phyloP scores from a whole-genome alignment of 1,284 basidiomycete species.

The Cystobasidium slooffiae region DNA sequence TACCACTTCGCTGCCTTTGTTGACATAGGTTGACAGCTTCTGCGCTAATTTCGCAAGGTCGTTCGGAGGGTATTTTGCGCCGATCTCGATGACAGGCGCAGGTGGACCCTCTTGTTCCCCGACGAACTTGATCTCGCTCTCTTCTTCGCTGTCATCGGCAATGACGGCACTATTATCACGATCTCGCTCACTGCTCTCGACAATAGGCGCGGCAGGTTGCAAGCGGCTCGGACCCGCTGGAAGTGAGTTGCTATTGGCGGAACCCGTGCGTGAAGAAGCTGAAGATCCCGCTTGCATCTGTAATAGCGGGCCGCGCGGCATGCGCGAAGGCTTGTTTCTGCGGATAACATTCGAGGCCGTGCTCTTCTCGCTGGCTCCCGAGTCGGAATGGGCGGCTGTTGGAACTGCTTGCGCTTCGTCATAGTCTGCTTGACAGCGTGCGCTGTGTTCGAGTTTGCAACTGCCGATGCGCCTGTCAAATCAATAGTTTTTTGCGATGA shows the following conservation, averaged over 20 bases:
- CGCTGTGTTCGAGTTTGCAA: constrained; percentile 5
- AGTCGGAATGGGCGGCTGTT: neutral
- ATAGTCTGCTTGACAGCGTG: constrained; percentile 8
- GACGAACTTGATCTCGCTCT: constrained; percentile 22
- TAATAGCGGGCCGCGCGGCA: too few species aligned
- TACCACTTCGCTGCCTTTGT: constrained; percentile 20
- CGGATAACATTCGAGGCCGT: neutral
- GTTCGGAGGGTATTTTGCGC: neutral
- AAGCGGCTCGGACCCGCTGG: neutral
- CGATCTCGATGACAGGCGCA: neutral
- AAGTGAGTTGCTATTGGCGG: neutral
- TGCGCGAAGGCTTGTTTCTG: neutral
- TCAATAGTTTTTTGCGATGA: neutral
- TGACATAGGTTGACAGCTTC: constrained; percentile 12
- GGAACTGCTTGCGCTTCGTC: neutral
- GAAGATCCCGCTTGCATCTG: too few species aligned
- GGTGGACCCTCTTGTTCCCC: neutral
- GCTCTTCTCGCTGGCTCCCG: neutral
- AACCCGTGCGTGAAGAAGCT: neutral
- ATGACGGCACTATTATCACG: neutral
- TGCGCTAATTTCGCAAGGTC: constrained; percentile 6
- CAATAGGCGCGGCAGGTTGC: neutral
- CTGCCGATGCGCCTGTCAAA: neutral
- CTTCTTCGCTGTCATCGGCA: neutral
- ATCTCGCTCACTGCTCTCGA: neutral